Base-by-base conservation (phyloP, 495 filamentous ascomycete genomes). In the Choiromyces venosus region DNA sequence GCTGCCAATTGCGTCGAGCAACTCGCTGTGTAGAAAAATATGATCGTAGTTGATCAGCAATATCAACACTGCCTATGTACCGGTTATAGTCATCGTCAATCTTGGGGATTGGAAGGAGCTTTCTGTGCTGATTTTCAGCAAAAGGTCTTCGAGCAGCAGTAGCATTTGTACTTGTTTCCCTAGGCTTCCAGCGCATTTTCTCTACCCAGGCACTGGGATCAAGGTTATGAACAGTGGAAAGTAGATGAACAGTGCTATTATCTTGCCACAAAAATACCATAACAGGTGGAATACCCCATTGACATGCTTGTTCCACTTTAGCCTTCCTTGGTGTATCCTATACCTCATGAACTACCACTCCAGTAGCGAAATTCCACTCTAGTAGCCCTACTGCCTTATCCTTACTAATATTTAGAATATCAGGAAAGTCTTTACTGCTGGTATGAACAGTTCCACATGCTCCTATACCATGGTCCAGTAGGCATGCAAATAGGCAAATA, bases 71-170 rank as follows among this genome's bases (percentile, higher is more conserved):
- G 64, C 74, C 74, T 40, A 73, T 77, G 69, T 73, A 40, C 35
- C 74, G 44, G 68, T 76, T 78, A 71, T 78, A 80, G 67, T 76
- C 73, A 33, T 78, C 56, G 25, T 78, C 74, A 71, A 71, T 46
- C 29, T 33, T 37, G 2, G 74, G 64, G 19, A 76, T 74, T n/a
- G 3, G 0, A 4, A 42, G 21, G 0, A 18, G 6, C 10, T 65
- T 71, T 9, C 37, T 2, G 5, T 46, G 5, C 35, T 69, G 25
- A 3, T 29, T 10, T 33, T 5, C 8, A 19, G 37, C 33, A 10
- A 65, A 71, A 0, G 40, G 16, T 25, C 33, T 33, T 16, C 37
- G 29, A 16, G 40, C 40, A 44, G 37, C 10, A 16, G 35, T 69
- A 0, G 18, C 46, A 19, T 66, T 67, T 21, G 65, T 70, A 36